phyloP scores from a whole-genome alignment of 2,329 filamentous ascomycete genomes.

The Scedosporium boydii region DNA sequence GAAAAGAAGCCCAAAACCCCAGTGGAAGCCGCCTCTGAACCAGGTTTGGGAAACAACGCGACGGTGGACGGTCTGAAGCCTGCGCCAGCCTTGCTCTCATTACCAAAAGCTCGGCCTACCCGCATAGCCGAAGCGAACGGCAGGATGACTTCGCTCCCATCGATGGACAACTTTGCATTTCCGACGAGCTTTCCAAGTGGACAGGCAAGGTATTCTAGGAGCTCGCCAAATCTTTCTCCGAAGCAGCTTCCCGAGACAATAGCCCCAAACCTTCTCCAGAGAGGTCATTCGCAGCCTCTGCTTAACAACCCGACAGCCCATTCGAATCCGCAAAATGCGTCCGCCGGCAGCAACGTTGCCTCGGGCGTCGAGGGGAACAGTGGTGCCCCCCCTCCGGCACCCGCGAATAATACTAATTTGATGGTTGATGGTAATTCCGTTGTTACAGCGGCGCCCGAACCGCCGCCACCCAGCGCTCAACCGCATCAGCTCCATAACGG shows the following conservation, averaged over 20 bases:
- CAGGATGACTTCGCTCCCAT: constrained; percentile 17
- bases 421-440: neutral
- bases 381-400: neutral
- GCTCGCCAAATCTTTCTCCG: constrained; percentile 25
- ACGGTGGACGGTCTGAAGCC: neutral
- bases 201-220: constrained; percentile 12
- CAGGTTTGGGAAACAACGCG: neutral
- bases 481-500: neutral
- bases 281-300: neutral
- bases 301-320: neutral
- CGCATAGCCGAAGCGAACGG: neutral
- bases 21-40: neutral
- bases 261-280: neutral
- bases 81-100: neutral
- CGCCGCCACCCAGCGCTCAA: neutral
- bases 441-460: neutral
- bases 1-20: neutral
- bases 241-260: constrained; percentile 16
- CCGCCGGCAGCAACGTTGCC: neutral
- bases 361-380: neutral
- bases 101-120: neutral
- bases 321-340: neutral
- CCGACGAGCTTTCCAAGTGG: constrained; percentile 11
- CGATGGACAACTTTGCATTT: constrained; percentile 22
- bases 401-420: neutral